Conservation (phyloP, 2,329 filamentous ascomycete genomes). For the Penicillium sp. region DNA sequence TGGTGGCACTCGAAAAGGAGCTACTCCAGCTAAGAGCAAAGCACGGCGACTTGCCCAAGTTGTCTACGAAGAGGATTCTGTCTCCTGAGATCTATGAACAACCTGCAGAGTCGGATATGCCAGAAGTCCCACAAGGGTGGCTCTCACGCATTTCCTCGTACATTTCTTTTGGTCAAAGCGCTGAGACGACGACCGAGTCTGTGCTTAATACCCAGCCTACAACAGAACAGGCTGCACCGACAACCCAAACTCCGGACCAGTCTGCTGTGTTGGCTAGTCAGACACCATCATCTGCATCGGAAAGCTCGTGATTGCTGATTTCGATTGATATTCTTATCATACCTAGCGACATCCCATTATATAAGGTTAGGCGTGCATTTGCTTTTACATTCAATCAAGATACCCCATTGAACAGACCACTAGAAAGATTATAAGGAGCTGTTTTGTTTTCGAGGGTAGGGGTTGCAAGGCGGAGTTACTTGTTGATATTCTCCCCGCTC, state of each 20-base stretch:
- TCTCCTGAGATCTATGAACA: conserved; percentile 44
- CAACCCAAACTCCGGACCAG: neutral
- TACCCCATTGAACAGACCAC: conserved; percentile 16
- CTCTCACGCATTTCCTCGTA: conserved; percentile 37
- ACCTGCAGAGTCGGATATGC: conserved; percentile 18
- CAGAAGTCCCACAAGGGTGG: conserved; percentile 29
- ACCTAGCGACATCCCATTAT: conserved; percentile 1
- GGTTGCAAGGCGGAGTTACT: neutral
- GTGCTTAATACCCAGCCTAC: conserved; percentile 10
- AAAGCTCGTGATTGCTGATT: conserved; percentile 1
- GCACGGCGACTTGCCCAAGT: conserved; percentile 33
- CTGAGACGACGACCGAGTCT: conserved; percentile 11
- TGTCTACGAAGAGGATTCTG: conserved; percentile 34
- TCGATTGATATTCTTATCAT: neutral
- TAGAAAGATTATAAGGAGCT: neutral
- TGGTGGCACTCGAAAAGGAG: conserved; percentile 50
- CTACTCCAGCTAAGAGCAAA: conserved; percentile 44
- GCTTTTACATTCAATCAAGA: conserved; percentile 12
- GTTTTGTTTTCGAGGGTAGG: neutral
- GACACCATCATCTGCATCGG: neutral
- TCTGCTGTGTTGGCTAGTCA: neutral
- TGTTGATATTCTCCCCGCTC: conserved; percentile 3
- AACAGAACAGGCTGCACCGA: conserved; percentile 1
- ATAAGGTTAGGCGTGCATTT: conserved; percentile 2
- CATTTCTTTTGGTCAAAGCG: conserved; percentile 28